A percentile compares a stretch with the other conserved stretches of the same genome.
phyloP scores from a whole-genome alignment of 306 rosid species.

The Alnus rubra region DNA sequence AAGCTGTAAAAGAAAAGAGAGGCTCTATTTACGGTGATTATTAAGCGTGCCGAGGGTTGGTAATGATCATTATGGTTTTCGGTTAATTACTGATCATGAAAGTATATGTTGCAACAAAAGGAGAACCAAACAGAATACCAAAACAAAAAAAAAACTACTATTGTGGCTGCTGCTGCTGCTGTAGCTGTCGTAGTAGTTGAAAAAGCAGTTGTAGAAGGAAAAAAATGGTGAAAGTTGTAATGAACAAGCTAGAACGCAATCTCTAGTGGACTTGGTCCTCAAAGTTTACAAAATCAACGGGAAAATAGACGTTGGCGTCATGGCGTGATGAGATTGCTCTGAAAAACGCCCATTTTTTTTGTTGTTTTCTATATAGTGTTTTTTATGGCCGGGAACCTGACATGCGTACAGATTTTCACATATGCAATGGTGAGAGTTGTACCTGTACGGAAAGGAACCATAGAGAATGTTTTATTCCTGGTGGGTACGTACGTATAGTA shows the following conservation, averaged over 20 bases:
- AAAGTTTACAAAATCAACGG: neutral
- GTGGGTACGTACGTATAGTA: too few species aligned
- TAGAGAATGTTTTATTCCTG: too few species aligned
- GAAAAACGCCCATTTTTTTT: neutral
- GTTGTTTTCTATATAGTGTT: too few species aligned
- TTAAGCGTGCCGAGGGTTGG: constrained; percentile 27
- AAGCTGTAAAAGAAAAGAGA: constrained; percentile 22
- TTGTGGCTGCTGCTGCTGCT: neutral
- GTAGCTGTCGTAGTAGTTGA: neutral
- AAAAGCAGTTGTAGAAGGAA: neutral
- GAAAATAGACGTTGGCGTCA: neutral
- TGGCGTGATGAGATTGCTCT: neutral
- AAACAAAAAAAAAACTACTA: neutral
- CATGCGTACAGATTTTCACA: too few species aligned
- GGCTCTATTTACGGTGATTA: constrained; percentile 34
- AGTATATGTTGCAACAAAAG: neutral
- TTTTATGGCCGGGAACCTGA: too few species aligned
- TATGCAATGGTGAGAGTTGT: too few species aligned
- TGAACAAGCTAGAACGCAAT: neutral
- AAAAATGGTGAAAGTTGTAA: neutral
- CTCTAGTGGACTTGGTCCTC: neutral
- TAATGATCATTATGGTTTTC: constrained; percentile 22
- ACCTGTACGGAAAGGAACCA: too few species aligned
- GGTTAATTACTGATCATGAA: neutral
- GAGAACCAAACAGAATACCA: neutral